phyloP scores from a whole-genome alignment of 768 basidiomycete genomes.

The Agaricus subrufescens region DNA sequence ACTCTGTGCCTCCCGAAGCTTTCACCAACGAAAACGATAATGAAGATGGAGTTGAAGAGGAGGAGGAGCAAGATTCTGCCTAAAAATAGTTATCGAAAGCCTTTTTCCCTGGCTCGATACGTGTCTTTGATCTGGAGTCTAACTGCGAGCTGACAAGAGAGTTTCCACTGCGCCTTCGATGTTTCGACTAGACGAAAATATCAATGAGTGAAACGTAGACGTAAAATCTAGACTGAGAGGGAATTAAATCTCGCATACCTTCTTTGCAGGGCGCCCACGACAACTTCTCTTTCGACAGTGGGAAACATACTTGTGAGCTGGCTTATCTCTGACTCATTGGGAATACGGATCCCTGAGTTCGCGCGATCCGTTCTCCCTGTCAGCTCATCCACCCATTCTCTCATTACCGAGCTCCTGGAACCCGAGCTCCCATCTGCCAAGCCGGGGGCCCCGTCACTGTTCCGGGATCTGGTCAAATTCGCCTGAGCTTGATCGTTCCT shows the following conservation, averaged over 20 bases:
- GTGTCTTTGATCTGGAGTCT: neutral
- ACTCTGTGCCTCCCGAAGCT: constrained; percentile 83
- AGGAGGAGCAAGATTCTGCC: constrained; percentile 12
- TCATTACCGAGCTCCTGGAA: constrained; percentile 47
- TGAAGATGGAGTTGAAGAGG: constrained; percentile 30
- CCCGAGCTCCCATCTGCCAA: constrained; percentile 21
- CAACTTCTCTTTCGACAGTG: constrained; percentile 62
- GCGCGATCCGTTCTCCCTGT: constrained; percentile 58
- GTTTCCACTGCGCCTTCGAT: constrained; percentile 82
- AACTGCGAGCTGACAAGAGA: constrained; percentile 37
- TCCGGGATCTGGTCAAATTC: constrained; percentile 10
- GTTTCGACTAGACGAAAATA: constrained; percentile 47
- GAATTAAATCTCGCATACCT: constrained; percentile 45
- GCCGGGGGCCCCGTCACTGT: constrained; percentile 16
- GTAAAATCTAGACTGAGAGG: neutral
- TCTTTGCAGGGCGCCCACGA: constrained; percentile 75
- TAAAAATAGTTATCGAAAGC: neutral
- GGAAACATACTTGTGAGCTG: constrained; percentile 84
- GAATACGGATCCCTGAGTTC: constrained; percentile 58
- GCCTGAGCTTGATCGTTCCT: neutral
- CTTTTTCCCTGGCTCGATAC: neutral
- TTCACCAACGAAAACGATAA: constrained; percentile 78
- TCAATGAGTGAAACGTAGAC: neutral
- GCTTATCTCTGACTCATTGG: constrained; percentile 70
- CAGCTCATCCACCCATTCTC: constrained; percentile 78